Base-by-base conservation (phyloP, 2,329 filamentous ascomycete genomes). In the Ambrosiella xylebori region DNA sequence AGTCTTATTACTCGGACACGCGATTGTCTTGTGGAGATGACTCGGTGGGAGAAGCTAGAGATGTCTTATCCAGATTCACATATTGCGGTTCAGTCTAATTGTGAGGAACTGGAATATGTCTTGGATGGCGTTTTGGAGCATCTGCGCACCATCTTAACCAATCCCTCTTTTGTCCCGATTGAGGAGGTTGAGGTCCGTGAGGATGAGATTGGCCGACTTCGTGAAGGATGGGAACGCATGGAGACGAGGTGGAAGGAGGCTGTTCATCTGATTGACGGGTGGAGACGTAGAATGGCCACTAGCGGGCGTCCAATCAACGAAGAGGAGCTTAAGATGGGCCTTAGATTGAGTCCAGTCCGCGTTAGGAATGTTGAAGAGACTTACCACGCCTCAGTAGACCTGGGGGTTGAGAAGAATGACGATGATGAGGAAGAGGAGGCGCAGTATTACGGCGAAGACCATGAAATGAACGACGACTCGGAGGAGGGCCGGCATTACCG, bases 151-250 rank as follows among this genome's bases (percentile, higher is more conserved):
- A 80, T 98, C 41, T 75, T 98, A 50, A 96, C 89, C 7, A 97
- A 97, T 66, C 93, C 93, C 1, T 95, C 90, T 1, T 98, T 97
- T 68, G 93, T 96, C 12, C 87, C 91, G 0, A 81, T 97, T 19
- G 93, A 97, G 65, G 93, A 97, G 68, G 88, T 98, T 1, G 84
- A 94, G 66, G 72, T 89, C n/a, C 82, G 91, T 57, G 91, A 98
- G 63, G 85, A 94, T 61, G 90, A 96, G 68, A 97, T 98, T 63
- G 77, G 79, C 56, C 80, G 87, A 56, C 74, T 98, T 53, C 82
- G 88, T 57, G 80, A 85, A 58, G 88, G 90, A 13, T 95, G 91
- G 85, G 86, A 94, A 67, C 89, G 86, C 70, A 95, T 97, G 87
- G 90, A 97, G 69, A 78, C 74, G 19, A 80, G 89, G 56, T 95